A percentile compares a stretch with the other conserved stretches of the same genome.
Evolutionary conservation across 2,329 filamentous ascomycete species (phyloP).

Genomic region (Exophiala calicioides): DNA sequence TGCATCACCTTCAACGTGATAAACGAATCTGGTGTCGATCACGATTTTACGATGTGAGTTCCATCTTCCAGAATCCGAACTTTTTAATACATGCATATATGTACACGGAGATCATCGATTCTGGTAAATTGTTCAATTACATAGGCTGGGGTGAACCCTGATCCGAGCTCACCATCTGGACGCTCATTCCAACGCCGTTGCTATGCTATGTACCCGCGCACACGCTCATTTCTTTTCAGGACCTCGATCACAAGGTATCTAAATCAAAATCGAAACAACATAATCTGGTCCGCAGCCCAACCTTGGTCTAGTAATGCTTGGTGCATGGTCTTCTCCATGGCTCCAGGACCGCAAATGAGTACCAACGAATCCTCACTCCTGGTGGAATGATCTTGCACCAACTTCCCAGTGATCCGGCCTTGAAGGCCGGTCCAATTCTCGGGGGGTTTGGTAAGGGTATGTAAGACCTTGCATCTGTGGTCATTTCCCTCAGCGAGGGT

Average conservation of each 20-base stretch:
- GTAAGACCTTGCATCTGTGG: constrained; percentile 63
- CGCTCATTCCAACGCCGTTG: not conserved
- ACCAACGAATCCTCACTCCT: constrained; percentile 60
- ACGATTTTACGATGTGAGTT: too few species aligned
- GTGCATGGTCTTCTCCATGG: constrained; percentile 69
- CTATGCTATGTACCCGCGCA: not conserved
- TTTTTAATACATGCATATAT: constrained; percentile 2
- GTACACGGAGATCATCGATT: not conserved
- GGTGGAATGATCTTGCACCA: constrained; percentile 62
- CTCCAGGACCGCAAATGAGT: constrained; percentile 75
- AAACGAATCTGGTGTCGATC: too few species aligned
- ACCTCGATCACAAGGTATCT: not conserved
- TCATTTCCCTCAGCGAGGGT: constrained; percentile 55
- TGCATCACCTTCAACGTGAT: too few species aligned
- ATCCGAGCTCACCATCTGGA: not conserved
- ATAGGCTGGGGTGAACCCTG: not conserved
- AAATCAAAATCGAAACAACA: constrained; percentile 65
- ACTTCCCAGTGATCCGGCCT: constrained; percentile 65
- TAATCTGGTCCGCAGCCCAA: constrained; percentile 70
- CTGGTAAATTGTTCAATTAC: not conserved
- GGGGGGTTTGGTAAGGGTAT: constrained; percentile 67
- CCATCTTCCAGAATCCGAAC: not conserved
- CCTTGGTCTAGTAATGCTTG: constrained; percentile 61
- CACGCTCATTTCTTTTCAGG: not conserved
- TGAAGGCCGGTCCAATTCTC: constrained; percentile 67